Evolutionary conservation across 164 flowering plant genomes (phyloP).

Genomic region (grape (Vitis vinifera)): ASM3070453v1 NC_081813.1:17486501-17487000

Average conservation of each 20-base stretch:
- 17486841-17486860: slow-evolving; percentile 59
- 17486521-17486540: slow-evolving; percentile 40
- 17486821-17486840: slow-evolving; percentile 64
- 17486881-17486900: slow-evolving; percentile 42
- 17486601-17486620: slow-evolving; percentile 77
- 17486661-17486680: background rate
- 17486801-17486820: slow-evolving; percentile 70
- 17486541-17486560: slow-evolving; percentile 61
- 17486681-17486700: slow-evolving; percentile 58
- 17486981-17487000: slow-evolving; percentile 49
- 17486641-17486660: slow-evolving; percentile 34
- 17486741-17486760: slow-evolving; percentile 53
- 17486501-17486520: slow-evolving; percentile 34
- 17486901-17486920: slow-evolving; percentile 56
- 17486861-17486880: slow-evolving; percentile 69
- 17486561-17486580: slow-evolving; percentile 57
- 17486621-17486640: slow-evolving; percentile 32
- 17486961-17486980: slow-evolving; percentile 71
- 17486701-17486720: slow-evolving; percentile 75
- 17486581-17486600: slow-evolving; percentile 45
- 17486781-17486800: slow-evolving; percentile 44
- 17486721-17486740: slow-evolving; percentile 58
- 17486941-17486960: slow-evolving; percentile 51
- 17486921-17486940: slow-evolving; percentile 68
- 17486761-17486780: slow-evolving; percentile 45